Evolutionary conservation across 106 monocot species (phyloP).

Genomic region (Dendrobium chrysotoxum): DNA sequence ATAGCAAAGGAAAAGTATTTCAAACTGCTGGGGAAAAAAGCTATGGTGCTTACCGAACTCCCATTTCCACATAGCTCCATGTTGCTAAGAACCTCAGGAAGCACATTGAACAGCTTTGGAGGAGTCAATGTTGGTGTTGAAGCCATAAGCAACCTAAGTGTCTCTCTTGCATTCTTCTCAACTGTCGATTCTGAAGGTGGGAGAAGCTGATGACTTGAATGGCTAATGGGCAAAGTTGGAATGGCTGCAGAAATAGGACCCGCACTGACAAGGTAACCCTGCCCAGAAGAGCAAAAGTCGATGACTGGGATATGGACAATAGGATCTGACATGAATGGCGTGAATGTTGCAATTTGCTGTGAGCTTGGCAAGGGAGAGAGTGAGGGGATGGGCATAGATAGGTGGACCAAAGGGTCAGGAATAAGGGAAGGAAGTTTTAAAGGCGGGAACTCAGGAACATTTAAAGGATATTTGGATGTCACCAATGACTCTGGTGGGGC

Average conservation of each 20-base stretch:
- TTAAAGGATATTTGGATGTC: constrained; percentile 17
- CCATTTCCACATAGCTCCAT: constrained; percentile 4
- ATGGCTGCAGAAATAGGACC: constrained; percentile 70
- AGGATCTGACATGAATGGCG: constrained; percentile 88
- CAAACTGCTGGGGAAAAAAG: no score
- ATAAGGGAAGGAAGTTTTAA: constrained; percentile 38
- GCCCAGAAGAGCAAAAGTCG: constrained; percentile 83
- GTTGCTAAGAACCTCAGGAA: constrained; percentile 40
- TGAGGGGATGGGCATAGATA: constrained; percentile 28
- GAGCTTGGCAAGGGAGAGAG: constrained; percentile 39
- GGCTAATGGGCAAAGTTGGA: constrained; percentile 37
- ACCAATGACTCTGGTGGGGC: constrained; percentile 10
- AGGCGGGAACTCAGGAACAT: constrained; percentile 24
- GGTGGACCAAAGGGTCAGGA: constrained; percentile 27
- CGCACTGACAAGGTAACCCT: constrained; percentile 84
- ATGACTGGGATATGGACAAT: constrained; percentile 89
- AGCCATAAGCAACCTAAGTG: constrained; percentile 73
- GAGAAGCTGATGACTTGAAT: constrained; percentile 37
- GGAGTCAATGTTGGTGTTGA: constrained; percentile 37
- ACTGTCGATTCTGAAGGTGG: constrained; percentile 47
- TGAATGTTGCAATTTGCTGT: constrained; percentile 67
- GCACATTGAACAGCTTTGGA: constrained; percentile 31
- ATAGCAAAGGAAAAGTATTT: background rate
- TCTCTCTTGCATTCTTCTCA: constrained; percentile 92
- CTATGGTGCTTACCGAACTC: background rate